A percentile compares a stretch with the other conserved stretches of the same genome.
phyloP scores from a whole-genome alignment of 2,329 filamentous ascomycete species.

The Fusarium decemcellulare region DNA sequence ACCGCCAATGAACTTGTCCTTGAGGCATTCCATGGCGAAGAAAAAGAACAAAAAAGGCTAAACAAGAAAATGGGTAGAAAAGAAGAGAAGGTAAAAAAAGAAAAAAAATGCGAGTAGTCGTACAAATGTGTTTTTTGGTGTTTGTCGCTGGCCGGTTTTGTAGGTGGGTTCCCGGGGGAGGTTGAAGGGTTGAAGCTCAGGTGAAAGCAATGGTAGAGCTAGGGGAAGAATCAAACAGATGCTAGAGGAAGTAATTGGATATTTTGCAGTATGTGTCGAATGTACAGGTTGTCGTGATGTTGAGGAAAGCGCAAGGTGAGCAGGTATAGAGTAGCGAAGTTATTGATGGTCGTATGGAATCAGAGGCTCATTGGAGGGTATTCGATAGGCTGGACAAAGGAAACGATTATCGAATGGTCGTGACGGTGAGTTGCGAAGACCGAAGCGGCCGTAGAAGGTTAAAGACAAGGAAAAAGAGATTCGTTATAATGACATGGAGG shows the following conservation, averaged over 20 bases:
- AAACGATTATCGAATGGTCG: conserved; percentile 54
- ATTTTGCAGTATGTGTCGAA: conserved; percentile 46
- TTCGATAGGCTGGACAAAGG: conserved; percentile 53
- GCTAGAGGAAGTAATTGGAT: conserved; percentile 28
- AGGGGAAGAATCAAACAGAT: conserved; percentile 31
- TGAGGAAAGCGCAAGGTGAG: conserved; percentile 41
- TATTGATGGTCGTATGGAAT: conserved; percentile 52
- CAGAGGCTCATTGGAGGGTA: conserved; percentile 60
- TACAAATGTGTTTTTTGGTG: conserved; percentile 47
- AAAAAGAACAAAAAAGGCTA: conserved; percentile 31
- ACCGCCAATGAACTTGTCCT: conserved; percentile 83
- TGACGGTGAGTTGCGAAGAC: conserved; percentile 48
- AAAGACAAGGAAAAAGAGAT: conserved; percentile 52
- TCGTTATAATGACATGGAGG: conserved; percentile 63
- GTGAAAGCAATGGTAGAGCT: conserved; percentile 32
- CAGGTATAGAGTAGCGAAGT: conserved; percentile 41
- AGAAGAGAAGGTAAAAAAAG: conserved; percentile 32
- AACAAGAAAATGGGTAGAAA: conserved; percentile 35
- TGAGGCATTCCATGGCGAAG: conserved; percentile 82
- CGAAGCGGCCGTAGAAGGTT: conserved; percentile 49
- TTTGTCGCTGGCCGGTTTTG: conserved; percentile 36
- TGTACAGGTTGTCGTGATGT: conserved; percentile 52
- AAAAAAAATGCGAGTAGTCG: conserved; percentile 45
- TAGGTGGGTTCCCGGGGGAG: conserved; percentile 21
- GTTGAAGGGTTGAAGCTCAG: conserved; percentile 27